A percentile compares a stretch with the other conserved stretches of the same genome.
These are phyloP conservation scores for Elsinoe batatas DNA, from an alignment of 2,329 filamentous ascomycete genomes.

Conservation along the genomic window DNA sequence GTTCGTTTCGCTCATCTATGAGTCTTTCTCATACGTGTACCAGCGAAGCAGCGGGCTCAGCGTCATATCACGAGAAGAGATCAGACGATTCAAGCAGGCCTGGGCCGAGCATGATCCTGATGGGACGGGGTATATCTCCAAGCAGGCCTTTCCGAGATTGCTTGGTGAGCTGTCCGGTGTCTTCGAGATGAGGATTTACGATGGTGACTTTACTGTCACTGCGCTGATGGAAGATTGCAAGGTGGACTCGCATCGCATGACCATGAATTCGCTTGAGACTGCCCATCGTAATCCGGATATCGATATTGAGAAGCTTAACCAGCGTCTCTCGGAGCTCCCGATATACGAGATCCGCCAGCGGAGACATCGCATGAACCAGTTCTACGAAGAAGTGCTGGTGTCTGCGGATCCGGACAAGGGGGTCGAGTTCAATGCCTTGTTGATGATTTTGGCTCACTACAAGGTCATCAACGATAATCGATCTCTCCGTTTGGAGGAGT, in stretches of 20 bases:
- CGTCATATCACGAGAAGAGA: constrained; percentile 83
- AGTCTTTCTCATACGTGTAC: constrained; percentile 99
- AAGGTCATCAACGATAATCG: constrained; percentile 98
- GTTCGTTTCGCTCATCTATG: constrained; percentile 97
- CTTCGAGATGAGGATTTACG: constrained; percentile 95
- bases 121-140: constrained; percentile 82
- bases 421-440: constrained; percentile 80
- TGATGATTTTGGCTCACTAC: constrained; percentile 96
- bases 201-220: constrained; percentile 78
- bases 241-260: neutral
- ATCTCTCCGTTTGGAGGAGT: constrained; percentile 80
- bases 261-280: constrained; percentile 9
- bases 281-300: constrained; percentile 37
- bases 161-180: constrained; percentile 85
- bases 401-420: constrained; percentile 82
- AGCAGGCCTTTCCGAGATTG: constrained; percentile 78
- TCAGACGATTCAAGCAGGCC: constrained; percentile 93
- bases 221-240: constrained; percentile 73
- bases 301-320: constrained; percentile 66
- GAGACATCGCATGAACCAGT: constrained; percentile 76
- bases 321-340: constrained; percentile 63
- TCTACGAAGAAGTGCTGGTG: constrained; percentile 93
- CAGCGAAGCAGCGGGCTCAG: constrained; percentile 90
- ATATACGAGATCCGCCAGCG: constrained; percentile 63
- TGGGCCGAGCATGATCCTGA: constrained; percentile 93